phyloP scores from a whole-genome alignment of 2,329 filamentous ascomycete genomes.

The Trichophyton mentagrophytes region DNA sequence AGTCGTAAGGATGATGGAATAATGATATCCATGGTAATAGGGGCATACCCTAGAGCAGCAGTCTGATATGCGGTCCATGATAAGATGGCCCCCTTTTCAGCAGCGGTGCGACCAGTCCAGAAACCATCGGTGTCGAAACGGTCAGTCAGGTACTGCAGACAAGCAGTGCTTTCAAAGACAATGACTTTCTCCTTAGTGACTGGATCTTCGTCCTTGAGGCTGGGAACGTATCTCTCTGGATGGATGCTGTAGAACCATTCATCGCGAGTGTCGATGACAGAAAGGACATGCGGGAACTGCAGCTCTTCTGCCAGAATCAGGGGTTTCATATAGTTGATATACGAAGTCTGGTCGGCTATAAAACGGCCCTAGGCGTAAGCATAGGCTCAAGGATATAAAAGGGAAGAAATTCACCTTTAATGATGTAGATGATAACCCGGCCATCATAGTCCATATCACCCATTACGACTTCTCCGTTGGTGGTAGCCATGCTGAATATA shows the following conservation, averaged over 20 bases:
- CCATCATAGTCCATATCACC: conserved; percentile 17
- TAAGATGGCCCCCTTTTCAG: conserved; percentile 19
- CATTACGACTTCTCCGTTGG: conserved; percentile 9
- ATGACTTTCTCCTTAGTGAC: conserved; percentile 12
- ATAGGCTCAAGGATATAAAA: neutral
- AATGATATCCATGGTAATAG: neutral
- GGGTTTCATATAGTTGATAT: conserved; percentile 32
- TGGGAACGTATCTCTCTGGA: conserved; percentile 26
- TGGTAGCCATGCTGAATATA: neutral
- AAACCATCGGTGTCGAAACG: conserved; percentile 21
- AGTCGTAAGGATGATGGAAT: neutral
- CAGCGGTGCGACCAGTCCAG: conserved; percentile 21
- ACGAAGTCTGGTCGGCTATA: conserved; percentile 24
- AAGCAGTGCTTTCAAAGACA: conserved; percentile 30
- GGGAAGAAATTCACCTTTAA: conserved; percentile 17
- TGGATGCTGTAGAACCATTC: conserved; percentile 26
- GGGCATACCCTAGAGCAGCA: conserved; percentile 23
- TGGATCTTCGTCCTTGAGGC: conserved; percentile 22
- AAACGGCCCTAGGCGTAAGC: neutral
- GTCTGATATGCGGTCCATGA: conserved; percentile 28
- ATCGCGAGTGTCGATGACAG: conserved; percentile 23
- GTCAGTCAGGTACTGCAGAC: conserved; percentile 26
- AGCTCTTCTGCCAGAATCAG: conserved; percentile 28
- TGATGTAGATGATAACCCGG: conserved; percentile 18
- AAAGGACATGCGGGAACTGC: conserved; percentile 20